phyloP scores from a whole-genome alignment of 2,329 filamentous ascomycete species.

The Chaetomium sp. region DNA sequence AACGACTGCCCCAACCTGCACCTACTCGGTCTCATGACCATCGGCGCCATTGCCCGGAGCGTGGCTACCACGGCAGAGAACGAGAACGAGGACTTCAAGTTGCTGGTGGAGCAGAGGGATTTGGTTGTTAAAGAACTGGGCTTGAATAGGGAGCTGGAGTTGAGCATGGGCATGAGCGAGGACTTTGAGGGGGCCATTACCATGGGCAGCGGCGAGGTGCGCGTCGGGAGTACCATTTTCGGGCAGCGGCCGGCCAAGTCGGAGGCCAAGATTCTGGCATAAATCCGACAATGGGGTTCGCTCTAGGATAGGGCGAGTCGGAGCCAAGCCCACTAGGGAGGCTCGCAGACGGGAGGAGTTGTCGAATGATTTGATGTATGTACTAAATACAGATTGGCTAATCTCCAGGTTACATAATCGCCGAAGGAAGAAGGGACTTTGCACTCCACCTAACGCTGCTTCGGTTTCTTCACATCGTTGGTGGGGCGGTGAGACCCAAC shows the following conservation, averaged over 20 bases:
- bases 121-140: conserved; percentile 65
- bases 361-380: neutral
- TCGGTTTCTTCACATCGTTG: neutral
- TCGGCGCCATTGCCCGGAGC: conserved; percentile 88
- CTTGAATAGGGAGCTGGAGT: conserved; percentile 64
- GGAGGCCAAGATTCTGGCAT: conserved; percentile 69
- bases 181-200: conserved; percentile 89
- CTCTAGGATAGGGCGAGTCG: neutral
- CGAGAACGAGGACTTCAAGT: conserved; percentile 89
- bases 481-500: neutral
- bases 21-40: conserved; percentile 90
- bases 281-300: neutral
- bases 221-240: conserved; percentile 93
- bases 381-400: neutral
- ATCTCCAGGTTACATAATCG: neutral
- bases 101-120: conserved; percentile 70
- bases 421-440: neutral
- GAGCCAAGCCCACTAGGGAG: neutral
- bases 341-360: neutral
- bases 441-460: neutral
- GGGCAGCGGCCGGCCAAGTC: conserved; percentile 77
- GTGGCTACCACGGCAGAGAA: conserved; percentile 70
- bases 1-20: conserved; percentile 71
- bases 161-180: conserved; percentile 99
- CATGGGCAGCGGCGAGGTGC: conserved; percentile 84